Evolutionary conservation across 2,329 filamentous ascomycete genomes (phyloP), one percentile per base, ranked within the genome.

Genomic region (Fonsecaea multimorphosa): DNA sequence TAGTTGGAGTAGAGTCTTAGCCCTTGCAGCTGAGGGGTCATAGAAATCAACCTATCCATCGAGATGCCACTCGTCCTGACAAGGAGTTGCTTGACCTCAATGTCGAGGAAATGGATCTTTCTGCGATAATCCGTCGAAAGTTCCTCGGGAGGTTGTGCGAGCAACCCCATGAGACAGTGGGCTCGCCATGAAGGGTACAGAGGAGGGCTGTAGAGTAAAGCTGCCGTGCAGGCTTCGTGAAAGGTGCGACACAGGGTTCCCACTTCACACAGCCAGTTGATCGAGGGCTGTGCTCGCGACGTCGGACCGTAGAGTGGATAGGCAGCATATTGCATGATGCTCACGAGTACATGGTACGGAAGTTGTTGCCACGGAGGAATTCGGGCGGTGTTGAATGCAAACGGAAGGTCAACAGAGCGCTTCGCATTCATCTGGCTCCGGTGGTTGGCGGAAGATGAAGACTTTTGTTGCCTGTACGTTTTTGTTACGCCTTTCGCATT

Each of bases 1-100:
- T 85, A 81, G 11, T 84, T 84, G 70, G 93, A 90, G 68, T 88
- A 89, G 16, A 97, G 83, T 64, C 92, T 86, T 34, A 97, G 78
- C 56, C 89, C 84, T 58, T 84, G 84, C 16, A 97, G 81, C 55
- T 87, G 87, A 0, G 89, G 88, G 5, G 92, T 83, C 53, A 85
- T 82, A 46, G 82, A 81, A 22, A 96, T 80, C 57, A 96, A 77
- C 29, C 80, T 78, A 44, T 79, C 75, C 22, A 91, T 74, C 65
- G 88, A 83, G 63, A 88, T 80, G 73, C 84, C 84, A 59, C 82
- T 83, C 71, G 80, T 79, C 68, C 86, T 84, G 46, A 82, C 78
- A 58, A 87, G 82, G 64, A 79, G 84, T 71, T 76, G 84, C 40
- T 82, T 84, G 11, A 89, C 87, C 73, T 95, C 89, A 55, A 96